These are phyloP conservation scores for Syzygium oleosum DNA, from an alignment of 345 rosid genomes.

Conservation along the genomic window DNA sequence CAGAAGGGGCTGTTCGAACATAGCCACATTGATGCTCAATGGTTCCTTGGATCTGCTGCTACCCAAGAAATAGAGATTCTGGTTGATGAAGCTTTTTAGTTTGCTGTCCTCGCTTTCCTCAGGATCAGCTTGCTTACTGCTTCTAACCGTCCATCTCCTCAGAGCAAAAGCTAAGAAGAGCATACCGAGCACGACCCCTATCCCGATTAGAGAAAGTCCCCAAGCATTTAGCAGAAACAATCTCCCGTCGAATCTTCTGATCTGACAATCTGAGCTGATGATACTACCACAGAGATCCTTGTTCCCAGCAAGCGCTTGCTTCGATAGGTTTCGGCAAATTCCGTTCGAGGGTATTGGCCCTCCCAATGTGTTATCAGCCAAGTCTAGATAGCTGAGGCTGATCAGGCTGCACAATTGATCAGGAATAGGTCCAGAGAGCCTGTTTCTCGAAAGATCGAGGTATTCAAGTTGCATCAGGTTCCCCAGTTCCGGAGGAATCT, in stretches of 20 bases:
- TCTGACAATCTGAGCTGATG: slow-evolving; percentile 39
- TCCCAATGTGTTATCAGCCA: slow-evolving; percentile 46
- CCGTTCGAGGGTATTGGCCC: slow-evolving; percentile 60
- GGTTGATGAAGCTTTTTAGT: slow-evolving; percentile 38
- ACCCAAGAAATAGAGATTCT: slow-evolving; percentile 47
- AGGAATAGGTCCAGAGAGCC: slow-evolving; percentile 58
- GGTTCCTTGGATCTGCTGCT: slow-evolving; percentile 84
- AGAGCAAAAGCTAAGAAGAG: slow-evolving; percentile 22
- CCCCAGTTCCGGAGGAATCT: slow-evolving; percentile 50
- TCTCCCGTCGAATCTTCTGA: slow-evolving; percentile 14
- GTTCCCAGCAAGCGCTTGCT: slow-evolving; percentile 45
- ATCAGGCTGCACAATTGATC: slow-evolving; percentile 37
- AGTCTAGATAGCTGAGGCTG: slow-evolving; percentile 35
- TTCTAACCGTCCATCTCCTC: slow-evolving; percentile 33
- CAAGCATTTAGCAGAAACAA: slow-evolving; percentile 31
- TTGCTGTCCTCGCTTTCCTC: slow-evolving; percentile 49
- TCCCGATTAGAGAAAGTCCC: slow-evolving; percentile 36
- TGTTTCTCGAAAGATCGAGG: slow-evolving; percentile 55
- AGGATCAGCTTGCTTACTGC: slow-evolving; percentile 20
- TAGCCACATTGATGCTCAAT: slow-evolving; percentile 75
- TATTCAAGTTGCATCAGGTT: slow-evolving; percentile 56
- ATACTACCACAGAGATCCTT: slow-evolving; percentile 45
- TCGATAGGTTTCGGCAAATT: slow-evolving; percentile 46
- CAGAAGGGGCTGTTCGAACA: slow-evolving; percentile 79
- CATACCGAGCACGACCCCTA: slow-evolving; percentile 32